phyloP scores from a whole-genome alignment of 2,329 filamentous ascomycete genomes.

The Arthrobotrys iridis region DNA sequence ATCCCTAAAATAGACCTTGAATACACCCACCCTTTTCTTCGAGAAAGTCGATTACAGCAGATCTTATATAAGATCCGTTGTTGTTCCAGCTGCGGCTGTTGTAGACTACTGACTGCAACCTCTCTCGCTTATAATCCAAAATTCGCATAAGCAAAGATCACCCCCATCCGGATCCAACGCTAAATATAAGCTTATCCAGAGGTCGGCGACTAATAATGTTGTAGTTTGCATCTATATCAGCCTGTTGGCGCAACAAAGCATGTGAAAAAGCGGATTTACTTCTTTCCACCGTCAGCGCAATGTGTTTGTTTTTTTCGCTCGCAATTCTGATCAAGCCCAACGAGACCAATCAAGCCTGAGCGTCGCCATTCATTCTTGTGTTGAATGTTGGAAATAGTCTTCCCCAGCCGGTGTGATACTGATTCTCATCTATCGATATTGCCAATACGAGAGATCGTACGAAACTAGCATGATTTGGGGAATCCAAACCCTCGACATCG shows the following conservation, averaged over 20 bases:
- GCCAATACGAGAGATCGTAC: constrained; percentile 24
- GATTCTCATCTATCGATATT: constrained; percentile 26
- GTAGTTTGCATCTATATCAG: neutral
- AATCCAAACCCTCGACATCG: neutral
- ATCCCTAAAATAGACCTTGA: constrained; percentile 6
- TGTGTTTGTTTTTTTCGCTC: no score
- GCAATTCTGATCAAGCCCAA: no score
- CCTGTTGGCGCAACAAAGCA: neutral
- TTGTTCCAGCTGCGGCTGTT: constrained; percentile 5
- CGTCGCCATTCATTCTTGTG: no score
- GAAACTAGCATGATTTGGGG: neutral
- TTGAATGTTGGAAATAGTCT: constrained; percentile 6
- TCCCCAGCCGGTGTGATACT: neutral
- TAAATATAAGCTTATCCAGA: constrained; percentile 19
- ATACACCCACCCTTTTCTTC: neutral
- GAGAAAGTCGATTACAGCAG: neutral
- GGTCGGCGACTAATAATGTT: constrained; percentile 18
- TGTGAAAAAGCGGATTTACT: no score
- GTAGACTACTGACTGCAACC: neutral
- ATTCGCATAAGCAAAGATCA: constrained; percentile 23
- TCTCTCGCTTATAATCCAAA: constrained; percentile 9
- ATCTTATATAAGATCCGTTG: no score
- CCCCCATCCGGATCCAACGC: neutral
- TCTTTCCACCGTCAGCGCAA: no score
- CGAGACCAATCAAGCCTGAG: no score